Conservation (phyloP, 164 flowering plant genomes). For the Chloranthus sessilifolius region DNA sequence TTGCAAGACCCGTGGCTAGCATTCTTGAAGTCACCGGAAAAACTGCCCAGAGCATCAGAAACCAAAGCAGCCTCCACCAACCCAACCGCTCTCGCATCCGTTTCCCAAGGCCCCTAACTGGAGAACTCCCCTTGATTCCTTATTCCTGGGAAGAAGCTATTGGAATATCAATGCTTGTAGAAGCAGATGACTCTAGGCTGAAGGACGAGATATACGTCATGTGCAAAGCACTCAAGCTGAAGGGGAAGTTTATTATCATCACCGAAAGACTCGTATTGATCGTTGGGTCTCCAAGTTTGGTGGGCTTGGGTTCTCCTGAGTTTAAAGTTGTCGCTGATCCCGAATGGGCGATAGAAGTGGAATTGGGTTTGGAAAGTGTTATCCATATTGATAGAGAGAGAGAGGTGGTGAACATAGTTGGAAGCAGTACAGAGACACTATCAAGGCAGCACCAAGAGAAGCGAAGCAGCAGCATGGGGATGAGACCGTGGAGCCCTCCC, state of each 20-base stretch:
- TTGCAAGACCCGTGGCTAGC: slow-evolving; percentile 94
- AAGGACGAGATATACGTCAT: slow-evolving; percentile 53
- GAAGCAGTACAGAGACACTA: slow-evolving; percentile 50
- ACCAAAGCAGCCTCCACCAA: slow-evolving; percentile 60
- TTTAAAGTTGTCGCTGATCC: slow-evolving; percentile 57
- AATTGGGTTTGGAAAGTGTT: slow-evolving; percentile 60
- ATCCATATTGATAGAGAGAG: slow-evolving; percentile 58
- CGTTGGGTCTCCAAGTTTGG: slow-evolving; percentile 58
- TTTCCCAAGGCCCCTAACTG: slow-evolving; percentile 70
- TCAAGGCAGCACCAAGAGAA: slow-evolving; percentile 34
- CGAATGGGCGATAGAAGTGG: slow-evolving; percentile 63
- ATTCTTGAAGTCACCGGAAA: slow-evolving; percentile 91
- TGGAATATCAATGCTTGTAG: slow-evolving; percentile 57
- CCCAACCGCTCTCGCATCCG: slow-evolving; percentile 53
- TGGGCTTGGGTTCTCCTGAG: slow-evolving; percentile 51
- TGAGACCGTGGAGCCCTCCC: slow-evolving; percentile 39
- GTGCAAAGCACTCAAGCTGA: slow-evolving; percentile 68
- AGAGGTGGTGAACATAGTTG: slow-evolving; percentile 64
- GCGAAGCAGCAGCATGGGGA: slow-evolving; percentile 23
- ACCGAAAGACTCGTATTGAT: slow-evolving; percentile 55
- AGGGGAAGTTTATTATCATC: slow-evolving; percentile 59
- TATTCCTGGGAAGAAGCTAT: slow-evolving; percentile 97
- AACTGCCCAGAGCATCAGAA: slow-evolving; percentile 97
- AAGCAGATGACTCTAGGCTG: slow-evolving; percentile 43
- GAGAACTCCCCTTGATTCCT: slow-evolving; percentile 60